Conservation (phyloP, 176 grass and related monocot genomes). For the Bonia amplexicaulis region DNA sequence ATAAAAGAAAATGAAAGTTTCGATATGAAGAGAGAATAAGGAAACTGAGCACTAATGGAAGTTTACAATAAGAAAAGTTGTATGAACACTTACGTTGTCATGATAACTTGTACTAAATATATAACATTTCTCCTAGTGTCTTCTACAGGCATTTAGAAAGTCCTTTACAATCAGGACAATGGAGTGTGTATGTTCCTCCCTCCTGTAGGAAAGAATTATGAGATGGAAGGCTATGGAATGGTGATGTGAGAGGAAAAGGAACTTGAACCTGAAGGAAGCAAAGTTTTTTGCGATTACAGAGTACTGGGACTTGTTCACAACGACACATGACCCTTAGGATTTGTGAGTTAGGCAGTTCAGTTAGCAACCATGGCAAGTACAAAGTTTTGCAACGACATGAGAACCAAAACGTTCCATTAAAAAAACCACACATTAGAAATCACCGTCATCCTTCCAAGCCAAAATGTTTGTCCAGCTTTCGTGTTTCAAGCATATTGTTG, state of each 20-base stretch:
- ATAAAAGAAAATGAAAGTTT: background rate
- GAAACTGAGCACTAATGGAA: background rate
- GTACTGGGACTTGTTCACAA: background rate
- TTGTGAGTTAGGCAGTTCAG: background rate
- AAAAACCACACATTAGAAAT: background rate
- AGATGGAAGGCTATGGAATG: background rate
- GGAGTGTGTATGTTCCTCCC: background rate
- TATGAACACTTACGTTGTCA: background rate
- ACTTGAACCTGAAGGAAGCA: constrained; percentile 2
- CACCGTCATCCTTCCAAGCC: background rate
- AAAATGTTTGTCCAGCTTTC: background rate
- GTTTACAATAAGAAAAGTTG: background rate
- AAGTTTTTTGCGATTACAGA: background rate
- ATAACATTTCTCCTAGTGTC: background rate
- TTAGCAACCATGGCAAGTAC: background rate
- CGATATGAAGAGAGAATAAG: background rate
- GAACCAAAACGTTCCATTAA: background rate
- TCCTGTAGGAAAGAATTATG: background rate
- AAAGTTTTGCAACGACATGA: background rate
- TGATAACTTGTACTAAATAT: background rate
- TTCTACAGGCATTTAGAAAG: background rate
- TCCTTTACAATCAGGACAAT: background rate
- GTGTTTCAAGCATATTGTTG: background rate
- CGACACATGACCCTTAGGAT: background rate
- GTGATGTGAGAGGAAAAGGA: background rate